A percentile compares a stretch with the other conserved stretches of the same genome.
phyloP scores from a whole-genome alignment of 441 rosid genomes.

The Populus hybrid region DNA sequence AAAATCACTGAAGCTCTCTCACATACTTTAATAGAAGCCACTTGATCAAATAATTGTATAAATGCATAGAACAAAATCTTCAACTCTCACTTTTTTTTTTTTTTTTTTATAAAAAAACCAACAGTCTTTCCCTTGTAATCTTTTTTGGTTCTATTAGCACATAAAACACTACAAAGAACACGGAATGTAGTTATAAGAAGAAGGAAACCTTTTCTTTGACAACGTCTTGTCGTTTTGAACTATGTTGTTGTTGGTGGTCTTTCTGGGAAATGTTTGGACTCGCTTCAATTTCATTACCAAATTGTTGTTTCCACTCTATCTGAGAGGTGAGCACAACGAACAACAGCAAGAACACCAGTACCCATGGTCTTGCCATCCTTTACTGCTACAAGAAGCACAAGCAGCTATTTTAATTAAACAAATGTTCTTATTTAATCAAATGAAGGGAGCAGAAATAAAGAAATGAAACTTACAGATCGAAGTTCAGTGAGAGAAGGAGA shows the following conservation, averaged over 20 bases:
- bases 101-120: not conserved
- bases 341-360: conserved; percentile 57
- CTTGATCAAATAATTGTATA: not conserved
- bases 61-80: not conserved
- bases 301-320: conserved; percentile 76
- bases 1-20: not conserved
- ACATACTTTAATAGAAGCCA: not conserved
- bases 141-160: not conserved
- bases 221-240: conserved; percentile 41
- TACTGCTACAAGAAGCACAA: not conserved
- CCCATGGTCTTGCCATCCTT: conserved; percentile 65
- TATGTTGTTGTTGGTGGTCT: conserved; percentile 37
- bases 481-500: conserved; percentile 1
- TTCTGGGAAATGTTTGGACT: conserved; percentile 29
- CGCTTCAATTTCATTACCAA: conserved; percentile 52
- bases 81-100: not conserved
- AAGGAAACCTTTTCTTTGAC: conserved; percentile 58
- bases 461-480: conserved; percentile 5
- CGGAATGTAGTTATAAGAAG: not conserved
- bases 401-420: not conserved
- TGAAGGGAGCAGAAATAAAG: too few species aligned
- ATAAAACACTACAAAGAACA: not conserved
- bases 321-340: conserved; percentile 63
- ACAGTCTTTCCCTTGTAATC: not conserved
- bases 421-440: not conserved